phyloP scores from a whole-genome alignment of 2,329 filamentous ascomycete genomes.

The Verticillium klebahnii region DNA sequence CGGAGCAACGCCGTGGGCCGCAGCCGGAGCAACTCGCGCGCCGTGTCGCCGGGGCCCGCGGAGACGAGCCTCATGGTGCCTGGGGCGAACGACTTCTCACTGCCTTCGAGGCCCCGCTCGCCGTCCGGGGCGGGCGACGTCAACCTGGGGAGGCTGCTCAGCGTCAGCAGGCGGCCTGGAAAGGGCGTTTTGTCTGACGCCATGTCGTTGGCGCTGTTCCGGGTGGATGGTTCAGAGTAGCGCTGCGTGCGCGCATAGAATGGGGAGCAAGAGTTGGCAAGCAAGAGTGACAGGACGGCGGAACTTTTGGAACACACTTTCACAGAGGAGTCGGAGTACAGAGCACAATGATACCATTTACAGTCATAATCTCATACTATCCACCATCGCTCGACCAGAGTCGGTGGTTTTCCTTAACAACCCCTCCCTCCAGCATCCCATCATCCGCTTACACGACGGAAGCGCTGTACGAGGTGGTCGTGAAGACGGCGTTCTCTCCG shows the following conservation, averaged over 20 bases:
- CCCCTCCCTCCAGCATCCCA: background rate
- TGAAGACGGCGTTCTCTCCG: constrained; percentile 31
- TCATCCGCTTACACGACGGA: constrained; percentile 2
- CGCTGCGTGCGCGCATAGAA: background rate
- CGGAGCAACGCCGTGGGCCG: constrained; percentile 3
- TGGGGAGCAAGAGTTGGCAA: too few species aligned
- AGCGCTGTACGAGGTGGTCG: constrained; percentile 9
- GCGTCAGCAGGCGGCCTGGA: constrained; percentile 10
- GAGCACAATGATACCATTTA: background rate
- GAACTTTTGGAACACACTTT: too few species aligned
- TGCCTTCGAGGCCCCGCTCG: constrained; percentile 1
- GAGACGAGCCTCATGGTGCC: constrained; percentile 1
- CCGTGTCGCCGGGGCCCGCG: constrained; percentile 2
- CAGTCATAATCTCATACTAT: background rate
- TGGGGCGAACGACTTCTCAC: background rate
- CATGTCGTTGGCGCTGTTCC: constrained; percentile 15
- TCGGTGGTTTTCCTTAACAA: background rate
- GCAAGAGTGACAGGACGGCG: too few species aligned
- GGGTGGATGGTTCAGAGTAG: constrained; percentile 8
- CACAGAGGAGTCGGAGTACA: too few species aligned
- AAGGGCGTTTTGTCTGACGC: constrained; percentile 13
- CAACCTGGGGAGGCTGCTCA: constrained; percentile 10
- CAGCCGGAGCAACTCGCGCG: constrained; percentile 2
- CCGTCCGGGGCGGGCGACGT: constrained; percentile 6
- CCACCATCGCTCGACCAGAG: background rate